Conservation (phyloP, 106 monocot species). For the Dactylorhiza incarnata region DNA sequence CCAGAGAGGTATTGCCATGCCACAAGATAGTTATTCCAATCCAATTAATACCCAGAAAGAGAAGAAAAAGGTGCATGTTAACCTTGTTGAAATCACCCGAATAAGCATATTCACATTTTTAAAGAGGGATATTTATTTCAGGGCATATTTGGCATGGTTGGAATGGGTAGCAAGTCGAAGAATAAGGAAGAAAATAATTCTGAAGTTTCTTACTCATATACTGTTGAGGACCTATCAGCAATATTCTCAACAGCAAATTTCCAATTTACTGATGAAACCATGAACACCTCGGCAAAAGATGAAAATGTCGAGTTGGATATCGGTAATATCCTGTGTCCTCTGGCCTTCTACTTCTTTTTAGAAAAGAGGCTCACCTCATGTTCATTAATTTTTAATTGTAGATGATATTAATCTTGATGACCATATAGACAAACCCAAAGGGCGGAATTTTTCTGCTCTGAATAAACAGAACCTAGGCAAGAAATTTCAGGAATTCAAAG, state of each 20-base stretch:
- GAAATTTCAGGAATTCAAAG: slow-evolving; percentile 49
- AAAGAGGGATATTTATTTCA: slow-evolving; percentile 20
- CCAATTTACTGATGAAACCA: slow-evolving; percentile 14
- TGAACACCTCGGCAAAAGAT: slow-evolving; percentile 17
- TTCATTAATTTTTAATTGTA: slow-evolving; percentile 15
- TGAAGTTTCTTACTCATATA: slow-evolving; percentile 19
- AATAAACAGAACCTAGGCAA: slow-evolving; percentile 53
- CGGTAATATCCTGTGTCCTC: slow-evolving; percentile 22
- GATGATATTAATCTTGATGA: slow-evolving; percentile 71
- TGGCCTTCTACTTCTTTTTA: slow-evolving; percentile 1
- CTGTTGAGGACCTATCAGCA: slow-evolving; percentile 30
- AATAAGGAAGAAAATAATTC: slow-evolving; percentile 19
- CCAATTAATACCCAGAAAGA: slow-evolving; percentile 32
- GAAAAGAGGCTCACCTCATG: neutral
- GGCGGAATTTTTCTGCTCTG: slow-evolving; percentile 29
- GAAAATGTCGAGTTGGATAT: slow-evolving; percentile 48
- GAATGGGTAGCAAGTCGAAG: slow-evolving; percentile 46
- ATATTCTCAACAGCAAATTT: slow-evolving; percentile 51
- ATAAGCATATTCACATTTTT: neutral
- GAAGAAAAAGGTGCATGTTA: slow-evolving; percentile 61
- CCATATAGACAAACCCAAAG: slow-evolving; percentile 42
- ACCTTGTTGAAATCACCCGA: neutral
- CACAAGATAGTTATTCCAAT: slow-evolving; percentile 21
- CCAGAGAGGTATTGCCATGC: slow-evolving; percentile 14
- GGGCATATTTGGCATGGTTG: slow-evolving; percentile 50